Base-by-base conservation (phyloP, 768 basidiomycete species). In the Daedaleopsis nitida region DNA sequence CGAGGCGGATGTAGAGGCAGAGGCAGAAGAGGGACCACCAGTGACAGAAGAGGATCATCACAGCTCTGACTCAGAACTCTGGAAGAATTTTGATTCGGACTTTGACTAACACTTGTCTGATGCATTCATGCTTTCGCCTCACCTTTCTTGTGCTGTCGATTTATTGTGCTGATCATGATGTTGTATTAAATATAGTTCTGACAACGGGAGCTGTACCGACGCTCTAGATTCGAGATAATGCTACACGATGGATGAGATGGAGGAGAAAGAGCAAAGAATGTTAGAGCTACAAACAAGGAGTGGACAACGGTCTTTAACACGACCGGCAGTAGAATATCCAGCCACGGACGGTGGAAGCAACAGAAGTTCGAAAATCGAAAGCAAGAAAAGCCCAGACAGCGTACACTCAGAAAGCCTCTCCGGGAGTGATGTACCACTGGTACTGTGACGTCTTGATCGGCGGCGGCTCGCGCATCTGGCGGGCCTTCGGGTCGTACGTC, bases 401-500 rank as follows among this genome's bases (percentile, higher is more conserved):
- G 9, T 21, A 47, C 17, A 4, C 27, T 54, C 45, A 62, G 3
- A 57, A 24, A 12, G 58, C 62, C n/a, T 59, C 62, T 32, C 62
- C 53, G 24, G 54, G 39, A n/a, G 24, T 55, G 16, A 51, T 14
- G 16, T 59, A 64, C 58, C 58, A 64, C 19, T 59, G 54, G 27
- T 64, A 51, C 24, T 50, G 52, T 17, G 54, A 56, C 58, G 62
- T 64, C 62, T 23, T 59, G 49, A 59, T 24, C 19, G 57, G 57
- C 10, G 49, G 56, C 34, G 52, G 19, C 38, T 44, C 32, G 13
- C 56, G 43, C 38, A 32, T 11, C 32, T 38, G 58, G 17, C 62
- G 52, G 10, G 54, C 57, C 47, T 42, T 53, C 23, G 62, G 62
- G 48, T 58, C 49, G 35, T 63, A 63, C 45, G 58, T 55, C 38